Base-by-base conservation (phyloP, 164 flowering plant species). In the Nymphaea colorata region DNA sequence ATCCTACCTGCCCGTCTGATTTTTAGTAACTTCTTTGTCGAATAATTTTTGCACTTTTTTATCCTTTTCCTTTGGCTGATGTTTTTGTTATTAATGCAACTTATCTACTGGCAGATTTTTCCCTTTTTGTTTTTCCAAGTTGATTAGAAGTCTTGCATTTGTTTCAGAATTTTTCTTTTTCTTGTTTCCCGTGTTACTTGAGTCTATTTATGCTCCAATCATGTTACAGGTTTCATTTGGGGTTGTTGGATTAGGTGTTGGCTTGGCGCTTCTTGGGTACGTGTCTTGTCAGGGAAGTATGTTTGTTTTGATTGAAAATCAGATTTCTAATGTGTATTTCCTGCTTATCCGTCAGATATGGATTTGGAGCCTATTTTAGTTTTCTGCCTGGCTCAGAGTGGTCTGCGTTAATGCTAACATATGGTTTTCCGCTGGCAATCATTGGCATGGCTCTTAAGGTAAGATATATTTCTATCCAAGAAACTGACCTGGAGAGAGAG, bases 371-470 rank as follows among this genome's bases (percentile, higher is more conserved):
- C 17, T 94, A 94, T 71, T 94, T 94, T 75, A 94, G 82, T 77
- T 81, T 91, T 66, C 87, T 94, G 36, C 97, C 97, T 10, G 97
- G 98, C 64, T 86, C 98, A 45, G 97, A 88, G 69, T 94, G 98
- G 98, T 94, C 98, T 3, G 98, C 98, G 2, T 6, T 94, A 15
- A 94, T 94, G 98, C 81, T 94, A 18, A 94, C 97, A 6, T 94
- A 94, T 78, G 98, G 98, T 43, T 94, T 91, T 78, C 98, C 98
- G 69, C 96, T 91, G 67, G 95, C 98, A 7, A 85, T 94, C 44
- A 94, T 91, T 71, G 99, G 99, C 64, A 91, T 94, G 97, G 97
- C 97, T 73, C 85, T 94, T 64, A 86, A 94, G 99, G 97, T 94
- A 81, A 78, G 57, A 10, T 12, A 47, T 47, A 47, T 47, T 47